A percentile compares a stretch with the other conserved stretches of the same genome.
Evolutionary conservation across 805 yeast genomes (phyloP).

Genomic region (Teunomyces gatunensis): DNA sequence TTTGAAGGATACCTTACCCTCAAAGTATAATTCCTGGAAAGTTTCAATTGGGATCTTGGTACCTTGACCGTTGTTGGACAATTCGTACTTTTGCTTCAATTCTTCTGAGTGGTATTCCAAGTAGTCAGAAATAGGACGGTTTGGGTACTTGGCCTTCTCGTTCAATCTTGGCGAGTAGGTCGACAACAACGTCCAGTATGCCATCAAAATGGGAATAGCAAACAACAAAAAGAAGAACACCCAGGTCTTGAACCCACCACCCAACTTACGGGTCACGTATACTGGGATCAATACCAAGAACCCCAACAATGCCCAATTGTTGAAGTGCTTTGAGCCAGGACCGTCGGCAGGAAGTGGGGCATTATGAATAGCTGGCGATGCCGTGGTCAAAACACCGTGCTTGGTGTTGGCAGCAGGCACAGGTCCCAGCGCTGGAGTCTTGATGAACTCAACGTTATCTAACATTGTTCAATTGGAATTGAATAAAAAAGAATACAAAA

Average conservation of each 20-base stretch:
- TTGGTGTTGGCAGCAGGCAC: constrained; percentile 29
- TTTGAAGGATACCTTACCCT: constrained; percentile 77
- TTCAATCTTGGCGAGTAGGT: constrained; percentile 78
- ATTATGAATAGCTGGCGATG: constrained; percentile 71
- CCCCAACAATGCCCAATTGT: constrained; percentile 52
- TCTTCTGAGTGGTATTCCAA: constrained; percentile 76
- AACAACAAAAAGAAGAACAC: constrained; percentile 54
- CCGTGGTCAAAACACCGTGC: constrained; percentile 39
- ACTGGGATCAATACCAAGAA: constrained; percentile 58
- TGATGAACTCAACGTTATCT: constrained; percentile 49
- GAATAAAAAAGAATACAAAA: neutral
- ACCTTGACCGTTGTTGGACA: constrained; percentile 53
- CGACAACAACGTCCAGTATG: constrained; percentile 78
- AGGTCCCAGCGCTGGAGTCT: constrained; percentile 54
- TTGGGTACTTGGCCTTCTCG: constrained; percentile 73
- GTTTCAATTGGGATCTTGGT: constrained; percentile 89
- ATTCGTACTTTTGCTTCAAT: constrained; percentile 28
- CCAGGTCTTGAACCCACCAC: constrained; percentile 69
- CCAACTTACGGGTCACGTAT: constrained; percentile 60
- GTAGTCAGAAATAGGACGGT: constrained; percentile 74
- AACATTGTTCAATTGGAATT: constrained; percentile 26
- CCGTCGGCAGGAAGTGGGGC: constrained; percentile 93
- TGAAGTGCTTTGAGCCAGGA: constrained; percentile 75
- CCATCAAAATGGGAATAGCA: constrained; percentile 70
- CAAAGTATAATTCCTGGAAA: constrained; percentile 85